Evolutionary conservation across 2,329 filamentous ascomycete genomes (phyloP).

Genomic region (Penicillium sp.): DNA sequence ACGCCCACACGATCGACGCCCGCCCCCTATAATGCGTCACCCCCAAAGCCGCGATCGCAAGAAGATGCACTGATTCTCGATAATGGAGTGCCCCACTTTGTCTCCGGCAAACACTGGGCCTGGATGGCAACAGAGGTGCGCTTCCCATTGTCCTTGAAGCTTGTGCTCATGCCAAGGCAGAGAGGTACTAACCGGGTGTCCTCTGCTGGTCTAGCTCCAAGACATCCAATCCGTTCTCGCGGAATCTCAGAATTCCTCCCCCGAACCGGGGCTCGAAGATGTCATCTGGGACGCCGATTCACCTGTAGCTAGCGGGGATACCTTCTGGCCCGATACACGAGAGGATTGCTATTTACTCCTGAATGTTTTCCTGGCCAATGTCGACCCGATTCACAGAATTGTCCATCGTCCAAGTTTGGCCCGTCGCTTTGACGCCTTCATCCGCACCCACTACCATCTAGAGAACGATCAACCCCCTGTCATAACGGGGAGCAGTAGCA

Average conservation of each 20-base stretch:
- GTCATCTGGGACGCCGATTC: not conserved
- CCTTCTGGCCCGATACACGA: not conserved
- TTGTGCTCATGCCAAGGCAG: not conserved
- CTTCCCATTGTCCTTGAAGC: not conserved
- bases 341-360: not conserved
- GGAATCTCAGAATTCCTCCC: not conserved
- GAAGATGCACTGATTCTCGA: not conserved
- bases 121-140: not conserved
- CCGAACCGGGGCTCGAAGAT: not conserved
- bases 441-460: not conserved
- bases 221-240: not conserved
- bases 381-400: not conserved
- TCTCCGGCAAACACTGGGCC: not conserved
- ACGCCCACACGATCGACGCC: not conserved
- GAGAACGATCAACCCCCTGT: not conserved
- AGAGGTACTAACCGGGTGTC: not conserved
- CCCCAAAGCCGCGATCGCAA: not conserved
- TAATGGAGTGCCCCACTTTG: not conserved
- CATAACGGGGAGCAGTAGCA: not conserved
- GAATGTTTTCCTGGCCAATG: not conserved
- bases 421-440: not conserved
- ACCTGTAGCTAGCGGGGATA: fast-evolving
- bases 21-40: not conserved
- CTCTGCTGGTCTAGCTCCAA: not conserved
- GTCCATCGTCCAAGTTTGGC: not conserved